Base-by-base conservation (phyloP, 2,329 filamentous ascomycete species). In the Claviceps humidiphila region DNA sequence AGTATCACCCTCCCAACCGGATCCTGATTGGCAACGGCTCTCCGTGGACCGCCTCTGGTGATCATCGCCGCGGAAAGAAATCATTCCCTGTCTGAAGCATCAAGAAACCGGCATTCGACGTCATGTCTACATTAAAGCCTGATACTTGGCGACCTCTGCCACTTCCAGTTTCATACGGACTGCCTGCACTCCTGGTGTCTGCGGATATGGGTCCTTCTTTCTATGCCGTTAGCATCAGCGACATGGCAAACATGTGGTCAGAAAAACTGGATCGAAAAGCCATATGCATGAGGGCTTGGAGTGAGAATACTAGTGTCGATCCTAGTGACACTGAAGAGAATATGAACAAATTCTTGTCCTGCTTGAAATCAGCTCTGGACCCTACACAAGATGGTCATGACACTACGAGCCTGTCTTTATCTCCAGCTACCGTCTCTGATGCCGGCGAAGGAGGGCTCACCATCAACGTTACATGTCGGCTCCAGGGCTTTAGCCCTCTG, bases 191-290 rank as follows among this genome's bases (percentile, higher is more conserved):
- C 7, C 71, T 90, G 38, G 72, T 85, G 44, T 85, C 84, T 55
- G 71, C 77, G 20, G 61, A 66, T 30, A 81, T 85, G 60, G 69
- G 69, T 5, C 50, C 70, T 16, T 66, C 74, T 22, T 75, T 79
- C 11, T 90, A 90, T 68, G 74, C 70, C 2, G 64, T 90, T 30
- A 74, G 79, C 53, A 63, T 91, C 41, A 88, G 85, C 2, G 87
- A 91, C 62, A 73, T 89, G 54, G 81, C 77, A 61, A 77, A 82
- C 57, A 70, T 89, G n/a, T 93, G 87, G 87, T 68, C 71, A 26
- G 86, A 90, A 66, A 72, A 65, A 8, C 68, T 89, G 22, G 75
- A 81, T 52, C 71, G 79, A 22, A 72, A 71, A n/a, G 73, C 71
- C 11, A 84, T 91, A 53, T 74, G 82, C 52, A 69, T 74, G 54